Percentiles rank a stretch among this genome's conserved stretches.
phyloP scores from a whole-genome alignment of 1,284 basidiomycete species.

The Cryptococcus sp. region DNA sequence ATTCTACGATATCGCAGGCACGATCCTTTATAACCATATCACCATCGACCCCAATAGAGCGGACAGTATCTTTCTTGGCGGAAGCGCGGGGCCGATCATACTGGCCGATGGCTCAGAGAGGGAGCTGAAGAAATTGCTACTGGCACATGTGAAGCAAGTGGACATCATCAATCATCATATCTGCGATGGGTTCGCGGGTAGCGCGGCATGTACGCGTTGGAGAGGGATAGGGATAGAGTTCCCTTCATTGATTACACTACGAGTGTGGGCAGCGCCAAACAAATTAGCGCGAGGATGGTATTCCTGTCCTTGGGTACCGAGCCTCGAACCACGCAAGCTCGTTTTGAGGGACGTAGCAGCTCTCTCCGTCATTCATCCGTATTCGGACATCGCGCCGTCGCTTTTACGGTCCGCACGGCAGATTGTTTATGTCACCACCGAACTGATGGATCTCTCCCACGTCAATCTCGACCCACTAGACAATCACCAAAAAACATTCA shows the following conservation, averaged over 20 bases:
- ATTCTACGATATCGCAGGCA: constrained; percentile 10
- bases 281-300: background rate
- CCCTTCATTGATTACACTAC: constrained; percentile 1
- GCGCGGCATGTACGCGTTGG: constrained; percentile 12
- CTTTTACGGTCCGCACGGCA: background rate
- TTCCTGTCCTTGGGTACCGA: constrained; percentile 10
- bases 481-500: background rate
- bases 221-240: constrained; percentile 7
- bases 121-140: constrained; percentile 6
- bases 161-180: constrained; percentile 7
- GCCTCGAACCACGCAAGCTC: background rate
- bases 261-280: background rate
- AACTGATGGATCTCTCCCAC: constrained; percentile 2
- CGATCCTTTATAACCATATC: constrained; percentile 14
- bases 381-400: background rate
- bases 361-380: background rate
- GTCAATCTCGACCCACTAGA: background rate
- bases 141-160: constrained; percentile 6
- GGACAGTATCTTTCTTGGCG: constrained; percentile 8
- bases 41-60: constrained; percentile 8
- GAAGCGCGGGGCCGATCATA: constrained; percentile 4
- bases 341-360: background rate
- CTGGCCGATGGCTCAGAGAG: constrained; percentile 3
- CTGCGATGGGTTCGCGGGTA: constrained; percentile 5
- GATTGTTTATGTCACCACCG: constrained; percentile 2